Evolutionary conservation across 306 rosid genomes (phyloP), one percentile per base, ranked within the genome.

Genomic region (Mimosa pudica): DNA sequence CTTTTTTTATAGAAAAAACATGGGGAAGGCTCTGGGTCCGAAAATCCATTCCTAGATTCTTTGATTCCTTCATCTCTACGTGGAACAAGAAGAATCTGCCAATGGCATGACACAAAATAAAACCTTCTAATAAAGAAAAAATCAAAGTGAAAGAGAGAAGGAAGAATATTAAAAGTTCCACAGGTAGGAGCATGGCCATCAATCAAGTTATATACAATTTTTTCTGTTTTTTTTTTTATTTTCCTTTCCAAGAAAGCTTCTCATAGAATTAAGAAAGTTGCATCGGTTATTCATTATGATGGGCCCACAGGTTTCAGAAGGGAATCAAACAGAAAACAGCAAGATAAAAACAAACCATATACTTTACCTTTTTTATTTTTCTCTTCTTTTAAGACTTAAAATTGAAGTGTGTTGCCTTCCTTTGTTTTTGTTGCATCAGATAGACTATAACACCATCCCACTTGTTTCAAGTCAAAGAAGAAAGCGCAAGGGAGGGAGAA

Each of bases 21-120:
- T 71, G 16, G 41, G 32, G 62, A 11, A 2, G 64, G 64, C 64
- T 58, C 64, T 58, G 35, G 66, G 66, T 30, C 66, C 17, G 41
- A 61, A 61, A 61, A 86, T 92, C 93, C 78, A 89, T 85, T 85
- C 82, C 80, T 84, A 89, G 97, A 94, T 94, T 91, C 98, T 83
- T 94, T 87, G 97, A 94, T 94, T 94, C 98, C 89, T 79, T 87
- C 87, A 76, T 79, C 87, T 87, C 87, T 86, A 81, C 92, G 90
- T 87, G 84, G 86, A 94, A 92, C 98, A 89, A 94, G 91, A 88
- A 87, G 97, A 92, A 89, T 92, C 97, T 86, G 92, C 89, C 93
- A 94, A 88, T 89, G 82, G 81, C 88, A 62, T 83, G 74, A 76
- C 82, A 67, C 77, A 73, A 74, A 73, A 46, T 38, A 66, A 66